Conservation (phyloP, 208 protist genomes). For the Crithidia brevicula region DNA sequence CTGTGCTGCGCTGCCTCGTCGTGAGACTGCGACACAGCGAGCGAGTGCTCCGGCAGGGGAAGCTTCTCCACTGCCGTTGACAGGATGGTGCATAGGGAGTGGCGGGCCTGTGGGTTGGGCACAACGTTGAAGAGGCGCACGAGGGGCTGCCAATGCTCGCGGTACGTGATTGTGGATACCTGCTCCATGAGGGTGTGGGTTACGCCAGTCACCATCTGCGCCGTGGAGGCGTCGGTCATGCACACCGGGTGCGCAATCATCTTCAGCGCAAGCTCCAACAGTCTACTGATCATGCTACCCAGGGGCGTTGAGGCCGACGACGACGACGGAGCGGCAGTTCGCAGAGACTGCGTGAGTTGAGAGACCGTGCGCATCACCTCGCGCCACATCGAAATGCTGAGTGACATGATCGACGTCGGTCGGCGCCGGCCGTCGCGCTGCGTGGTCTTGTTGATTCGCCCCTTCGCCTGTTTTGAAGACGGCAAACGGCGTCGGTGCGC, state of each 20-base stretch:
- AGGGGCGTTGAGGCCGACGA: constrained; percentile 18
- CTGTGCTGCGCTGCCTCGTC: not conserved
- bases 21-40: not conserved
- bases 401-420: constrained; percentile 59
- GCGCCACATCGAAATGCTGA: constrained; percentile 84
- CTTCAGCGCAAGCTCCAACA: constrained; percentile 83
- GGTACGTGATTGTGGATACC: constrained; percentile 42
- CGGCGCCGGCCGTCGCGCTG: constrained; percentile 11
- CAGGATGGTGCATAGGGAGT: constrained; percentile 57
- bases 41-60: not conserved
- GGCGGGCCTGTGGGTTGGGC: constrained; percentile 70
- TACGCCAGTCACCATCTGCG: constrained; percentile 41
- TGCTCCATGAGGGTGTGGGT: constrained; percentile 31
- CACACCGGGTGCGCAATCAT: constrained; percentile 84
- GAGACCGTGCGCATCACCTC: constrained; percentile 86
- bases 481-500: not conserved
- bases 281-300: constrained; percentile 53
- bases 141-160: constrained; percentile 66
- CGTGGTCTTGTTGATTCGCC: not conserved
- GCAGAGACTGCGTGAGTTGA: constrained; percentile 41
- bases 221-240: constrained; percentile 57
- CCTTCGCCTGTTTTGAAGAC: constrained; percentile 3
- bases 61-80: constrained; percentile 40
- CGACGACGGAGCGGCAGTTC: not conserved
- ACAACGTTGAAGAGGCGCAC: constrained; percentile 83